phyloP scores from a whole-genome alignment of 2,329 filamentous ascomycete genomes.

The Colletotrichum simmondsii region DNA sequence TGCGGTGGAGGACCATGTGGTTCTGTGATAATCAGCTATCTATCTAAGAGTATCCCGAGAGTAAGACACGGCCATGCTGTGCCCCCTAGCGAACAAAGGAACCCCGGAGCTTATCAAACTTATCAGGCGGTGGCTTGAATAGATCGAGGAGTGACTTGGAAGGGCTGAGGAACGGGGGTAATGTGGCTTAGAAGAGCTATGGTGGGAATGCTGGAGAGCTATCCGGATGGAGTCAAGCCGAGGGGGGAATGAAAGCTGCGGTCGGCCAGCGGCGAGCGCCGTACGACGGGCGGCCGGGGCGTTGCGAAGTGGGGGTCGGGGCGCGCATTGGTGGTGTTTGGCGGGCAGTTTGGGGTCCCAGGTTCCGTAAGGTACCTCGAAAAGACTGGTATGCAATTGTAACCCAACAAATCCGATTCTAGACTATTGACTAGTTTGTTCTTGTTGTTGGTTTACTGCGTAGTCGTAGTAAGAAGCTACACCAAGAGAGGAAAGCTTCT shows the following conservation, averaged over 20 bases:
- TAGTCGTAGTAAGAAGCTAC: too few species aligned
- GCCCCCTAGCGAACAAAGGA: background rate
- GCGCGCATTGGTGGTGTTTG: background rate
- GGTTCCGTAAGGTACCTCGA: background rate
- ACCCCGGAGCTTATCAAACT: background rate
- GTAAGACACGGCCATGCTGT: background rate
- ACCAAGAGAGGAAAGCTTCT: background rate
- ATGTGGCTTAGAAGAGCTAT: background rate
- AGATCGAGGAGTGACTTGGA: background rate
- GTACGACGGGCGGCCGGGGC: slow-evolving; percentile 32
- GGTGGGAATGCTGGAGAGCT: background rate
- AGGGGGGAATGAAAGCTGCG: background rate
- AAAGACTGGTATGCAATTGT: background rate
- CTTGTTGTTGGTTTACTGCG: background rate
- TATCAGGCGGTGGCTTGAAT: background rate
- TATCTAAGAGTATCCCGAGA: too few species aligned
- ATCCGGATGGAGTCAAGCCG: background rate
- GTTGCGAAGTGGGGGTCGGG: slow-evolving; percentile 12
- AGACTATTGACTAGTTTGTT: background rate
- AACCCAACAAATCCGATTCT: background rate
- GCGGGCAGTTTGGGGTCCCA: background rate
- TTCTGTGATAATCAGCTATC: background rate
- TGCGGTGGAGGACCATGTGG: background rate
- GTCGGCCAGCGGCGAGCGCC: slow-evolving; percentile 36
- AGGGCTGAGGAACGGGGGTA: background rate